Evolutionary conservation across 768 basidiomycete genomes (phyloP).

Genomic region (Lactarius evosmus): DNA sequence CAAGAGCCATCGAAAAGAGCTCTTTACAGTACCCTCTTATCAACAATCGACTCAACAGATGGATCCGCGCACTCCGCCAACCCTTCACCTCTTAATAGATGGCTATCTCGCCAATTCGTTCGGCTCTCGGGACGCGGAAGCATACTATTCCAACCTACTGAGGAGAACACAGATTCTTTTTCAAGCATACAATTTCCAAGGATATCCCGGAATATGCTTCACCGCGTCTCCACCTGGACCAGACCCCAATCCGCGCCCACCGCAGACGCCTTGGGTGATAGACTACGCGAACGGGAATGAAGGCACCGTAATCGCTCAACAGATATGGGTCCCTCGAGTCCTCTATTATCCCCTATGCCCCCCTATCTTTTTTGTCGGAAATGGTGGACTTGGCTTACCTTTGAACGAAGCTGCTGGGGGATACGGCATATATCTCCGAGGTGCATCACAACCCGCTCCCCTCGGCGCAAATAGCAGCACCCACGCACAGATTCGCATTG

Average conservation of each 20-base stretch:
- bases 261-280: not conserved
- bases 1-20: not conserved
- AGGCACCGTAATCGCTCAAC: slow-evolving; percentile 11
- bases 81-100: slow-evolving; percentile 7
- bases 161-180: not conserved
- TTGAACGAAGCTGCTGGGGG: not conserved
- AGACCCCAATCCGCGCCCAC: not conserved
- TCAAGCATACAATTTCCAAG: not conserved
- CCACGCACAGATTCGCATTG: slow-evolving; percentile 22
- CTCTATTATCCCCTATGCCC: slow-evolving; percentile 1
- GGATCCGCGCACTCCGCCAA: not conserved
- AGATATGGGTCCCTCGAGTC: slow-evolving; percentile 7
- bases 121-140: not conserved
- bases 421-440: not conserved
- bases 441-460: not conserved
- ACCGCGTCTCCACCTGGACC: not conserved
- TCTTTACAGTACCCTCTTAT: not conserved
- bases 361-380: slow-evolving; percentile 16
- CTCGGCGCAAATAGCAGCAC: not conserved
- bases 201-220: not conserved
- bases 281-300: not conserved
- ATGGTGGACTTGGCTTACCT: slow-evolving; percentile 6
- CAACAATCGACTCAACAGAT: not conserved
- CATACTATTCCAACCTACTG: slow-evolving; percentile 1
- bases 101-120: slow-evolving; percentile 13